phyloP scores from a whole-genome alignment of 2,329 filamentous ascomycete species.

The Alternaria triticimaculans region DNA sequence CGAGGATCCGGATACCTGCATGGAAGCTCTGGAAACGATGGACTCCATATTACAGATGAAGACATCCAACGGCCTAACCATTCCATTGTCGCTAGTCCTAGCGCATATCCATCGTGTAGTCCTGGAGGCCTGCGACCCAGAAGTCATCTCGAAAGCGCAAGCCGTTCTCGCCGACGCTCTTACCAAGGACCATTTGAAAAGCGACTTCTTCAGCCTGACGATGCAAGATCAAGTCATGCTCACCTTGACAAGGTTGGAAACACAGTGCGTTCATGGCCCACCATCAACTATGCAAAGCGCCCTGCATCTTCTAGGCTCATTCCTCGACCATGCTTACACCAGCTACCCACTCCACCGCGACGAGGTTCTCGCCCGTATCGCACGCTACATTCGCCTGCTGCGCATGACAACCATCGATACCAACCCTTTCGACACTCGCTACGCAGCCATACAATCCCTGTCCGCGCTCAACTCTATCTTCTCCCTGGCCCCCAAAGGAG shows the following conservation, averaged over 20 bases:
- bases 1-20: conserved; percentile 37
- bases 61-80: conserved; percentile 8
- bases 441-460: conserved; percentile 65
- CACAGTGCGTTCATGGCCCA: conserved; percentile 33
- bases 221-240: conserved; percentile 15
- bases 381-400: conserved; percentile 39
- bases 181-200: background rate
- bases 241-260: conserved; percentile 33
- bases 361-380: conserved; percentile 14
- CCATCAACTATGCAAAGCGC: conserved; percentile 43
- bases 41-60: conserved; percentile 22
- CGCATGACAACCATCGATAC: conserved; percentile 41
- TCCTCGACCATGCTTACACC: conserved; percentile 38
- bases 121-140: conserved; percentile 25
- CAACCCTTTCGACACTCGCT: conserved; percentile 67
- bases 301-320: conserved; percentile 39
- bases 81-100: conserved; percentile 29
- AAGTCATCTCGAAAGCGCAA: conserved; percentile 42
- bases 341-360: conserved; percentile 8
- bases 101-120: conserved; percentile 28
- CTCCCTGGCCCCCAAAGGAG: conserved; percentile 17
- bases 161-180: conserved; percentile 32
- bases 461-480: conserved; percentile 48
- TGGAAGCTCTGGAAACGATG: conserved; percentile 30
- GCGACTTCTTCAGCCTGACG: conserved; percentile 26